Conservation (phyloP, 352 stramenopile genomes). For the Phytopythium litorale region DNA sequence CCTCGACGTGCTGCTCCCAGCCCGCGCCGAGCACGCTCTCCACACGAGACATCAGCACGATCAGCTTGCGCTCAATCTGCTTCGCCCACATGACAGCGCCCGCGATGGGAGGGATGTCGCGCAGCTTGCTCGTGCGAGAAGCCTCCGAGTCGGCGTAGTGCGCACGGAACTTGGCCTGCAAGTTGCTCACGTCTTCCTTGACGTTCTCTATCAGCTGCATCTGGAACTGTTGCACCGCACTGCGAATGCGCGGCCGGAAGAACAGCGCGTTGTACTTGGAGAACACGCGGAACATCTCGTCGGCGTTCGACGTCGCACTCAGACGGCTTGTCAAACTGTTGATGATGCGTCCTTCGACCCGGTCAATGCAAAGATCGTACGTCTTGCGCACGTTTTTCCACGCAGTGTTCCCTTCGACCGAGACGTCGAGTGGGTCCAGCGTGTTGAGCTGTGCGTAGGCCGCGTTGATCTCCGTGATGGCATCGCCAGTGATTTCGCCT, state of each 20-base stretch:
- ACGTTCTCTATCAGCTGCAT: conserved; percentile 98
- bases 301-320: conserved; percentile 87
- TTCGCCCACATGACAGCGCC: conserved; percentile 99
- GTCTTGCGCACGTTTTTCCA: conserved; percentile 88
- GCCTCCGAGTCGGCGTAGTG: conserved; percentile 97
- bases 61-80: conserved; percentile 99
- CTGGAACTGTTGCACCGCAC: conserved; percentile 98
- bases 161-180: conserved; percentile 94
- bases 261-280: conserved; percentile 98
- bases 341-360: conserved; percentile 91
- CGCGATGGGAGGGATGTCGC: conserved; percentile 97
- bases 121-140: conserved; percentile 91
- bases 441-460: conserved; percentile 83
- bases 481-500: conserved; percentile 73
- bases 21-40: conserved; percentile 95
- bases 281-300: conserved; percentile 97
- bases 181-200: conserved; percentile 93
- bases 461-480: conserved; percentile 84
- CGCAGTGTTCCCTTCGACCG: conserved; percentile 64
- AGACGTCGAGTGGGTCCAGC: conserved; percentile 85
- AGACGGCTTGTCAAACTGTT: conserved; percentile 86
- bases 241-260: conserved; percentile 92
- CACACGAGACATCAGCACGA: conserved; percentile 95
- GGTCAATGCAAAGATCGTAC: conserved; percentile 91
- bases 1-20: conserved; percentile 98